phyloP scores from a whole-genome alignment of 495 filamentous ascomycete species.

The Talaromyces thailandensis region DNA sequence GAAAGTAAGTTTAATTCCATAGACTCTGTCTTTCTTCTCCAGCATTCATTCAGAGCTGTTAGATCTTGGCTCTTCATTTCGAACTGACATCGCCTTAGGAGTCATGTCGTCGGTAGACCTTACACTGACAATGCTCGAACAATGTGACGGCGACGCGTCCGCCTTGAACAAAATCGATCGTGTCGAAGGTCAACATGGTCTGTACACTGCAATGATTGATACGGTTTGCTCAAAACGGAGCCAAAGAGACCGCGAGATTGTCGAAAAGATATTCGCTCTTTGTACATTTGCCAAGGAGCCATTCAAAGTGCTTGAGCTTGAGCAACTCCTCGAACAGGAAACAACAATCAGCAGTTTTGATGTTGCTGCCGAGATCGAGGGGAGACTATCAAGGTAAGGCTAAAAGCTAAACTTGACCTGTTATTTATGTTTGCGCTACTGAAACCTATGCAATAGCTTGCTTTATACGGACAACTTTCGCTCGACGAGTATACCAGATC shows the following conservation, averaged over 20 bases:
- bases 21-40: neutral
- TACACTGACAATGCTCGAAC: slow-evolving; percentile 1
- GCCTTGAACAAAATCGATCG: neutral
- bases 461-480: neutral
- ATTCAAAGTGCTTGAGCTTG: neutral
- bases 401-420: neutral
- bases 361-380: neutral
- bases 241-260: neutral
- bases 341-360: neutral
- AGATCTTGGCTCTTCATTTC: neutral
- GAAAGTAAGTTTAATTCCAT: neutral
- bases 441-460: neutral
- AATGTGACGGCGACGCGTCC: neutral
- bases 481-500: neutral
- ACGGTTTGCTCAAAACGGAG: neutral
- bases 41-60: neutral
- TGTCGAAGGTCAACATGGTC: neutral
- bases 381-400: neutral
- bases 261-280: neutral
- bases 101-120: neutral
- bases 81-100: neutral
- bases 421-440: no score
- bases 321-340: neutral
- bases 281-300: neutral
- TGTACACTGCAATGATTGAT: neutral